Base-by-base conservation (phyloP, 1,284 basidiomycete genomes). In the Tylopilus orsonianus region DNA sequence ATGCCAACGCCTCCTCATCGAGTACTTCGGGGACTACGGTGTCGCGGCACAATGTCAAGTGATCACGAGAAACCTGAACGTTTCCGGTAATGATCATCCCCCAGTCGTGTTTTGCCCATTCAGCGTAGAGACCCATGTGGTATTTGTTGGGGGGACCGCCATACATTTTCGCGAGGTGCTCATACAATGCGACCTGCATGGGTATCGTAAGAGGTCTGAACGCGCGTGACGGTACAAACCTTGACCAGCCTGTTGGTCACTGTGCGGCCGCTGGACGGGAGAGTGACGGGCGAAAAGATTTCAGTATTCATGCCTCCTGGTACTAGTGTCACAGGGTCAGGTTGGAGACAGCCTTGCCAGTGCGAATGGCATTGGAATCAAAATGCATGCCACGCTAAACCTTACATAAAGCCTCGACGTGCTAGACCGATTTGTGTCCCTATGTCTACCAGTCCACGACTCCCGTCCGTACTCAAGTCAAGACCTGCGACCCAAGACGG, bases 11-110 rank as follows among this genome's bases (percentile, higher is more conserved):
- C 26, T 70, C 67, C 9, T 73, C 67, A n/a, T 68, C 67, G 43
- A 80, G 54, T 3, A 55, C 48, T 10, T 61, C 52, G 0, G 89
- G 88, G 0, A 93, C 59, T 5, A 82, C 69, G 16, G 94, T 72
- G 64, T 97, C 95, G 51, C 90, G 81, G 1, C 92, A 93, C 8
- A 93, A 76, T 1, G 87, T 79, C 1, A 96, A 76, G 63, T 96
- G 92, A 0, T 74, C 66, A 0, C 64, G 60, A 38, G 83, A 82
- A 26, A 97, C 83, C 57, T 90, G 88, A 2, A 94, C 80, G 59
- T 97, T 97, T 14, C 95, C 93, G 0, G 94, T 93, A 43, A 96
- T 72, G 46, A 97, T 73, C 73, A 97, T 89, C 0, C 93, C 95
- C 92, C 92, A 97, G 18, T 78, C 78, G 4, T 85, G 81, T 32